Base-by-base conservation (phyloP, 2,329 filamentous ascomycete species). In the Coniochaeta sp. region DNA sequence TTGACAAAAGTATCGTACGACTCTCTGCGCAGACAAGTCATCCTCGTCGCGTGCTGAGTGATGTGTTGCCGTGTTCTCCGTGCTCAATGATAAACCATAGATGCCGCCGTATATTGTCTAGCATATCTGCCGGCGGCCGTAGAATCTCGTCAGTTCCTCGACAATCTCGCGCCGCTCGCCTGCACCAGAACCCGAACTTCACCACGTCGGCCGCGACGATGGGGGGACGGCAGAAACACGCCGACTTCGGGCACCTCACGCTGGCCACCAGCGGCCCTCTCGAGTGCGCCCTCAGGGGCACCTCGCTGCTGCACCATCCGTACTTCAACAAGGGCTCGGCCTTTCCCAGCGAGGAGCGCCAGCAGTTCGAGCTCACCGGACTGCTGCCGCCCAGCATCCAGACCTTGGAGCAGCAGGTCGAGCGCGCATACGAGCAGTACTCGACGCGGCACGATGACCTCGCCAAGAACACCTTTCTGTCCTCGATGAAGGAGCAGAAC, bases 381-480 rank as follows among this genome's bases (percentile, higher is more conserved):
- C 75, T 96, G 7, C 77, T 96, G 0, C 92, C 92, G 0, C 79
- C 83, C 9, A 82, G 87, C 67, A 77, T 91, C 7, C 89, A 93
- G 69, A 89, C 85, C 0, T 80, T 96, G 5, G 88, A 93, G 4
- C 85, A 91, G 68, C 92, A 96, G 70, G 84, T 85, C 57, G 75
- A 84, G 60, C 83, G 92, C 26, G 91, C 92, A 1, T 96, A 96
- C 71, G 75, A 91, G 65, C 92, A 96, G 70, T 96, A 93, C 73
- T 77, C 74, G 22, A 83, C 79, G 2, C 79, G 83, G 3, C 70
- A 74, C 0, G 83, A 88, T 70, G 82, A 88, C 63, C 74, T 96
- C 40, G 87, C 88, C 42, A 96, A 95, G 76, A 96, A 96, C 67
- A 93, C 90, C 0, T 96, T 96, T 70, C 82, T 96, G 79, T 90